Evolutionary conservation across 768 basidiomycete species (phyloP).

Genomic region (Pulveroboletus frians): DNA sequence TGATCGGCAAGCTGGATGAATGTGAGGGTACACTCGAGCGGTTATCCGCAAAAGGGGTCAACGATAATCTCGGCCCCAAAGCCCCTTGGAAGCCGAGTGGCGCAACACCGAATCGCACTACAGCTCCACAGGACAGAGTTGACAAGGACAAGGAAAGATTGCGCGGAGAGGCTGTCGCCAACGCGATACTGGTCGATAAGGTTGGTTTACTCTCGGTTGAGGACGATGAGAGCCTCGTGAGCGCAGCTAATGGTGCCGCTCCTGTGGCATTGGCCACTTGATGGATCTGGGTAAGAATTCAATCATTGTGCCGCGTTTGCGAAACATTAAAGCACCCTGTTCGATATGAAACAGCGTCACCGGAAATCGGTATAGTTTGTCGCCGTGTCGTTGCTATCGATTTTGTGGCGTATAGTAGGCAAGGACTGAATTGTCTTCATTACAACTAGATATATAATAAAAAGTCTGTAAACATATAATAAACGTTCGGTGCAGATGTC

Average conservation of each 20-base stretch:
- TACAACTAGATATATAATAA: slow-evolving; percentile 32
- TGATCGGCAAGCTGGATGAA: slow-evolving; percentile 37
- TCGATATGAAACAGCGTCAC: slow-evolving; percentile 9
- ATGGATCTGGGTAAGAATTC: slow-evolving; percentile 19
- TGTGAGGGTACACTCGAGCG: slow-evolving; percentile 44
- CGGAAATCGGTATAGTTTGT: slow-evolving; percentile 17
- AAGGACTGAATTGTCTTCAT: slow-evolving; percentile 21
- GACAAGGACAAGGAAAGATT: slow-evolving; percentile 34
- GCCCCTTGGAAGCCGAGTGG: slow-evolving; percentile 22
- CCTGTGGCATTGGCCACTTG: slow-evolving; percentile 25
- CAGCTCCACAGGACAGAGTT: slow-evolving; percentile 18
- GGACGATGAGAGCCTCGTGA: slow-evolving; percentile 16
- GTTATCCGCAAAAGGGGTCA: slow-evolving; percentile 41
- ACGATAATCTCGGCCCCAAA: slow-evolving; percentile 37
- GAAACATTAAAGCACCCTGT: not conserved
- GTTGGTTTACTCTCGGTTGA: slow-evolving; percentile 36
- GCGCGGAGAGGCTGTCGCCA: slow-evolving; percentile 32
- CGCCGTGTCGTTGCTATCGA: slow-evolving; percentile 27
- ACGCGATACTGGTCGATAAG: slow-evolving; percentile 35
- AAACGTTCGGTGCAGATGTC: slow-evolving; percentile 9
- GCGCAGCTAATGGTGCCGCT: slow-evolving; percentile 8
- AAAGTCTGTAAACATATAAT: slow-evolving; percentile 37
- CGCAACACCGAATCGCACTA: slow-evolving; percentile 9
- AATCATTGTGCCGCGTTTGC: not conserved
- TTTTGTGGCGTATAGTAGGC: slow-evolving; percentile 24